Conservation (phyloP, 805 yeast genomes). For the Limtongozyma cylindracea region DNA sequence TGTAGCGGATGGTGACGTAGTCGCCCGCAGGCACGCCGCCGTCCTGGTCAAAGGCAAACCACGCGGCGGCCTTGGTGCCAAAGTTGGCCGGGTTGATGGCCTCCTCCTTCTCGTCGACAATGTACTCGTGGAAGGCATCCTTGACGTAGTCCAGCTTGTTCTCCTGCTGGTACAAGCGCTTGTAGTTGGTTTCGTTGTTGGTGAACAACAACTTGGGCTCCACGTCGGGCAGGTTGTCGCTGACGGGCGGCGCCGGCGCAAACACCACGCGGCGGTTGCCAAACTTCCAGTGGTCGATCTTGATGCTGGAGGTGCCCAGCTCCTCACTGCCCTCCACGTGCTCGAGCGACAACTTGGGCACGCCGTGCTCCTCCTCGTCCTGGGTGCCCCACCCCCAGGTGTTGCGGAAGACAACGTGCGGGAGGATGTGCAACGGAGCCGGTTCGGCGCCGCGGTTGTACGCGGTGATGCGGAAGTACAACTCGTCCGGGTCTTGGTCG, state of each 20-base stretch:
- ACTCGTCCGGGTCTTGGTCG: constrained; percentile 55
- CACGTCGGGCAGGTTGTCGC: constrained; percentile 33
- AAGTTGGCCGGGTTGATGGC: constrained; percentile 42
- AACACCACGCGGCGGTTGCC: constrained; percentile 39
- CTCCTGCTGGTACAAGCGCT: constrained; percentile 35
- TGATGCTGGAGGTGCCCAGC: constrained; percentile 29
- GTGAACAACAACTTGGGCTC: constrained; percentile 64
- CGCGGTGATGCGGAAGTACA: constrained; percentile 68
- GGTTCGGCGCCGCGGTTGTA: constrained; percentile 60
- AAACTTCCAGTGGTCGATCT: constrained; percentile 39
- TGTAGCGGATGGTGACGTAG: constrained; percentile 65
- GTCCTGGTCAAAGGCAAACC: constrained; percentile 52
- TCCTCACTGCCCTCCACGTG: constrained; percentile 15
- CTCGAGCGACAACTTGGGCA: constrained; percentile 29
- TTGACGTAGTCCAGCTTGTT: constrained; percentile 41
- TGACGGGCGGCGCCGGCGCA: constrained; percentile 65
- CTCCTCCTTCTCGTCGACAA: constrained; percentile 29
- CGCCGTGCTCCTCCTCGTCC: constrained; percentile 17
- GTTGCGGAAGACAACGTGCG: constrained; percentile 67
- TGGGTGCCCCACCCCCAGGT: constrained; percentile 87
- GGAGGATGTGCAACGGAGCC: constrained; percentile 74
- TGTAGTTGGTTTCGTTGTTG: constrained; percentile 67
- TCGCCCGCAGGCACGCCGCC: constrained; percentile 75
- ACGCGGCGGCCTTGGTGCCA: constrained; percentile 76
- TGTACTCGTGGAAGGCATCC: constrained; percentile 77